phyloP scores from a whole-genome alignment of 2,329 filamentous ascomycete species.

The Lasiodiplodia hormozganensis region DNA sequence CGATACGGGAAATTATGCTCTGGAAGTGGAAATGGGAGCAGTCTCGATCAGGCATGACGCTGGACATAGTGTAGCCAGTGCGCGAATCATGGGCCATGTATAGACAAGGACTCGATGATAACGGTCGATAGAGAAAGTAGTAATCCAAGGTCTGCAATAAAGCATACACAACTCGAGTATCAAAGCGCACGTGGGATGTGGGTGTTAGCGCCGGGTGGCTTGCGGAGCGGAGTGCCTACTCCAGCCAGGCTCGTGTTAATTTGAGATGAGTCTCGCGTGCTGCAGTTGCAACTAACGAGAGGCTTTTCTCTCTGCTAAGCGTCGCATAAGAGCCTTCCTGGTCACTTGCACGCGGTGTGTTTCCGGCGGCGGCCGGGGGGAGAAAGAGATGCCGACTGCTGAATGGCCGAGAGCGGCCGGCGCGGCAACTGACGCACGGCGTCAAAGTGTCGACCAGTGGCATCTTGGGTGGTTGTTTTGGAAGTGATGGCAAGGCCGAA shows the following conservation, averaged over 20 bases:
- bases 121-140: neutral
- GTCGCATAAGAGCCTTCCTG: too few species aligned
- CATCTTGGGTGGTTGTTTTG: neutral
- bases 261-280: neutral
- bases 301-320: neutral
- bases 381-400: too few species aligned
- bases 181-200: neutral
- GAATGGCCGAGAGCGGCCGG: neutral
- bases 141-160: constrained; percentile 8
- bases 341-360: too few species aligned
- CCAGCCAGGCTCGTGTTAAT: neutral
- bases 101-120: constrained; percentile 1
- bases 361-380: neutral
- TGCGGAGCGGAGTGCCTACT: neutral
- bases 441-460: neutral
- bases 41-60: constrained; percentile 7
- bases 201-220: neutral
- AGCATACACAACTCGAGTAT: neutral
- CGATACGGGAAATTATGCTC: neutral
- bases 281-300: too few species aligned
- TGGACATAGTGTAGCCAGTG: constrained; percentile 1
- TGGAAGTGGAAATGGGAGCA: constrained; percentile 15
- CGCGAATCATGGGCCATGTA: constrained; percentile 17
- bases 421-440: neutral
- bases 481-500: constrained; percentile 10